phyloP scores from a whole-genome alignment of 148 eudicot genomes.

The Fagopyrum esculentum region DNA sequence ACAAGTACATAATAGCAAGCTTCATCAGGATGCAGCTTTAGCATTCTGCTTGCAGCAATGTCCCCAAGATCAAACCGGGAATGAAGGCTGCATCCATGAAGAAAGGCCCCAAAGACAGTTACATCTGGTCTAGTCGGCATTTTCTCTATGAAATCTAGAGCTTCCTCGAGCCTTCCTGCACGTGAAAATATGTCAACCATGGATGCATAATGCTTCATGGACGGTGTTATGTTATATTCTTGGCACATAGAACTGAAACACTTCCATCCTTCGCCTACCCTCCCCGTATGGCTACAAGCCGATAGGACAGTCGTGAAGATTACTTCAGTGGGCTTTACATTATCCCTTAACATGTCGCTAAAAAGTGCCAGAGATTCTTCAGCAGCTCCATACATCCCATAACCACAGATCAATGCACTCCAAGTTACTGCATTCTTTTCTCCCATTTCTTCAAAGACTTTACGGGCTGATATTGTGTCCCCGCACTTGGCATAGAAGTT shows the following conservation, averaged over 20 bases:
- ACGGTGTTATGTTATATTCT: constrained; percentile 46
- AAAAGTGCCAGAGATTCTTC: constrained; percentile 50
- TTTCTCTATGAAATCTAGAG: constrained; percentile 46
- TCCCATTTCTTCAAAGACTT: constrained; percentile 54
- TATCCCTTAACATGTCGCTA: constrained; percentile 49
- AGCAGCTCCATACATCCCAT: constrained; percentile 64
- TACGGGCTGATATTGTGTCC: constrained; percentile 49
- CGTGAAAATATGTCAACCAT: constrained; percentile 71
- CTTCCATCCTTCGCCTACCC: constrained; percentile 60
- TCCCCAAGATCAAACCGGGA: constrained; percentile 71
- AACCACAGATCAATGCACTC: constrained; percentile 70
- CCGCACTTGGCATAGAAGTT: constrained; percentile 87
- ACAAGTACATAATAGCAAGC: constrained; percentile 64
- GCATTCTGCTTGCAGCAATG: constrained; percentile 52
- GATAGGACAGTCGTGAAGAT: constrained; percentile 59
- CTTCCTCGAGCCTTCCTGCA: constrained; percentile 71
- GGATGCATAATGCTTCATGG: constrained; percentile 64
- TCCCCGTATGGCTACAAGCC: constrained; percentile 74
- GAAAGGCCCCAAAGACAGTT: constrained; percentile 59
- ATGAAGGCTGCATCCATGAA: constrained; percentile 71
- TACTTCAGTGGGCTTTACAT: constrained; percentile 53
- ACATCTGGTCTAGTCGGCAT: constrained; percentile 54
- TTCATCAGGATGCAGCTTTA: constrained; percentile 57
- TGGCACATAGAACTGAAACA: constrained; percentile 56
- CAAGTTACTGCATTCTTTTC: constrained; percentile 57